These are phyloP conservation scores for Crithidia bombi DNA, from an alignment of 208 protist genomes.

Conservation along the genomic window DNA sequence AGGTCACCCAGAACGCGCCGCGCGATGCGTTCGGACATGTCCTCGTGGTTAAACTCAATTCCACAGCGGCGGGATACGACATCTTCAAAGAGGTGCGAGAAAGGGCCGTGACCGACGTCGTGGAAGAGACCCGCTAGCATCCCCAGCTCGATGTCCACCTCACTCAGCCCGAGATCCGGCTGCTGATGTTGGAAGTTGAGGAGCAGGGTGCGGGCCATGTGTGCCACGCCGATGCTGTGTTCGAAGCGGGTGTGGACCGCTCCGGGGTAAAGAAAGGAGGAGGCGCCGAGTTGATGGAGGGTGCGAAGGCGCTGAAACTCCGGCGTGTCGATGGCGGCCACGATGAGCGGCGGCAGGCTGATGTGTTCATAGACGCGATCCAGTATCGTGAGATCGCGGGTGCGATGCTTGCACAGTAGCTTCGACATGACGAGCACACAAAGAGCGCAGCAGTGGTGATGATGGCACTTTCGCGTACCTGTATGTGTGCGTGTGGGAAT, in stretches of 20 bases:
- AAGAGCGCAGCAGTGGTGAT: neutral
- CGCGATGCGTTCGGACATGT: conserved; percentile 83
- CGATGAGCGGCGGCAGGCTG: conserved; percentile 78
- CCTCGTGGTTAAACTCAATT: conserved; percentile 81
- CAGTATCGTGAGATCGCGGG: conserved; percentile 65
- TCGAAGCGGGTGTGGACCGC: conserved; percentile 96
- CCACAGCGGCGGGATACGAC: conserved; percentile 70
- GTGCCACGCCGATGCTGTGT: conserved; percentile 95
- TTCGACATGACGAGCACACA: conserved; percentile 1
- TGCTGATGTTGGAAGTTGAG: conserved; percentile 81
- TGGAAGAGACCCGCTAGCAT: conserved; percentile 96
- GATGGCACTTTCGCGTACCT: neutral
- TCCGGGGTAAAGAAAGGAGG: conserved; percentile 95
- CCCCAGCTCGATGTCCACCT: conserved; percentile 83
- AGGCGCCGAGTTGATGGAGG: conserved; percentile 95
- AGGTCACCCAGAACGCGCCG: conserved; percentile 53
- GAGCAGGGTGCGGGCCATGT: conserved; percentile 91
- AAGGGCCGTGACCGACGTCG: conserved; percentile 97
- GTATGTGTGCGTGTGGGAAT: neutral
- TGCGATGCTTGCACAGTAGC: conserved; percentile 36
- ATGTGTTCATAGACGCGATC: conserved; percentile 96
- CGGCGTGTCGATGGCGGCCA: conserved; percentile 94
- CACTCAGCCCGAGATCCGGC: conserved; percentile 91
- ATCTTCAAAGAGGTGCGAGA: conserved; percentile 96
- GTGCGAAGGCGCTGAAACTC: conserved; percentile 95